These are phyloP conservation scores for Oxytropis ochrocephala DNA, from an alignment of 306 rosid species.

Conservation along the genomic window DNA sequence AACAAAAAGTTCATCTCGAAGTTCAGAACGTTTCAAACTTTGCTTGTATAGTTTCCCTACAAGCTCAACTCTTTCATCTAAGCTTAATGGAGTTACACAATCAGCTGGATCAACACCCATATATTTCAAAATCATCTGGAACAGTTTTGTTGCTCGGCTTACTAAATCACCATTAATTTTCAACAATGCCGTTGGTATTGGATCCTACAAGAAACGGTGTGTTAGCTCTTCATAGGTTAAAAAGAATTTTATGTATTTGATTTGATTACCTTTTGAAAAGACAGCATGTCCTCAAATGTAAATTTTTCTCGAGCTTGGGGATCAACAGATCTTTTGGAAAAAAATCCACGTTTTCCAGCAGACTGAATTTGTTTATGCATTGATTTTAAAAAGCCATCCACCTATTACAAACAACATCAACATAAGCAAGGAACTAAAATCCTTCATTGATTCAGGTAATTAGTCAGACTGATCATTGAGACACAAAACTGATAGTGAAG, in stretches of 20 bases:
- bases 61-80: slow-evolving; percentile 78
- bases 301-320: slow-evolving; percentile 67
- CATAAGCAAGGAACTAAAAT: background rate
- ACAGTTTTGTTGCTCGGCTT: slow-evolving; percentile 77
- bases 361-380: slow-evolving; percentile 98
- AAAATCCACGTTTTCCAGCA: slow-evolving; percentile 90
- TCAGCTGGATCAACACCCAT: slow-evolving; percentile 86
- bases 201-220: slow-evolving; percentile 46
- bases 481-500: background rate
- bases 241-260: background rate
- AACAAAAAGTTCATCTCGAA: slow-evolving; percentile 88
- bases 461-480: slow-evolving; percentile 2
- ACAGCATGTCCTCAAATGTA: slow-evolving; percentile 91
- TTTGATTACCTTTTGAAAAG: slow-evolving; percentile 79
- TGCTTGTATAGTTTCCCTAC: slow-evolving; percentile 87
- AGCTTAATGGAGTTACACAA: slow-evolving; percentile 47
- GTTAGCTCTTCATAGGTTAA: background rate
- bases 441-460: background rate
- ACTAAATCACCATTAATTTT: slow-evolving; percentile 73
- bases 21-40: slow-evolving; percentile 80
- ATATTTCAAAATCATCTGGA: slow-evolving; percentile 85
- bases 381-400: slow-evolving; percentile 77
- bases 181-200: slow-evolving; percentile 82
- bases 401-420: slow-evolving; percentile 37
- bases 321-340: slow-evolving; percentile 71